Conservation (phyloP, 352 stramenopile species). For the Achlya hypogyna region DNA sequence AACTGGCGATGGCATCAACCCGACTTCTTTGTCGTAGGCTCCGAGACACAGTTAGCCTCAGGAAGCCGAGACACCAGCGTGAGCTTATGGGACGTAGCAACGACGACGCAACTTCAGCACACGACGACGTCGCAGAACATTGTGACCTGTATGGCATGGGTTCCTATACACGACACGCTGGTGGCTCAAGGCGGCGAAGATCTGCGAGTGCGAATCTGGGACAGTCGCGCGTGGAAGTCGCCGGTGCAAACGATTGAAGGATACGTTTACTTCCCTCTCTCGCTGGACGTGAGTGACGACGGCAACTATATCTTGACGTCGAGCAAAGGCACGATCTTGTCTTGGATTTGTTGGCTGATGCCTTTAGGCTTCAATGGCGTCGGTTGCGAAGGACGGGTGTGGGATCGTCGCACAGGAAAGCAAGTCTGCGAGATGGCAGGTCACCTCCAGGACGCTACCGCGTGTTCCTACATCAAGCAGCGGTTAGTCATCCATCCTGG, state of each 20-base stretch:
- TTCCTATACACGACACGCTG: constrained; percentile 39
- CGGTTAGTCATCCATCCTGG: not conserved
- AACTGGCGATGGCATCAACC: not conserved
- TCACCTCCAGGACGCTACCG: constrained; percentile 66
- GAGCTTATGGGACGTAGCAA: constrained; percentile 66
- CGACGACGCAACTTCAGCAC: constrained; percentile 30
- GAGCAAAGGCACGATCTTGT: constrained; percentile 39
- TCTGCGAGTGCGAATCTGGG: constrained; percentile 71
- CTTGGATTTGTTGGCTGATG: not conserved
- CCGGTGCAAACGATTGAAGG: constrained; percentile 47
- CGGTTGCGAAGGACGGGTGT: constrained; percentile 63
- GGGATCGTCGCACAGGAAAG: constrained; percentile 60
- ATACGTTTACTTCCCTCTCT: constrained; percentile 75
- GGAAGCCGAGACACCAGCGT: constrained; percentile 74
- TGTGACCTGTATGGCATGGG: constrained; percentile 74
- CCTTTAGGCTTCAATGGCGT: constrained; percentile 55
- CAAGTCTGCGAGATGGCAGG: constrained; percentile 48
- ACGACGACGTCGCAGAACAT: constrained; percentile 78
- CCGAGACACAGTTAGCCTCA: constrained; percentile 56
- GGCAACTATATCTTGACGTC: constrained; percentile 62
- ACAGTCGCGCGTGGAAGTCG: constrained; percentile 40
- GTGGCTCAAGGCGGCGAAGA: constrained; percentile 76
- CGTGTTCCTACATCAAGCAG: constrained; percentile 51
- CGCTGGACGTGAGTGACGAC: constrained; percentile 43
- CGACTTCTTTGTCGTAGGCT: constrained; percentile 32